Evolutionary conservation across 75 land plant genomes (phyloP).

Genomic region (Pinus tabuliformis): DNA sequence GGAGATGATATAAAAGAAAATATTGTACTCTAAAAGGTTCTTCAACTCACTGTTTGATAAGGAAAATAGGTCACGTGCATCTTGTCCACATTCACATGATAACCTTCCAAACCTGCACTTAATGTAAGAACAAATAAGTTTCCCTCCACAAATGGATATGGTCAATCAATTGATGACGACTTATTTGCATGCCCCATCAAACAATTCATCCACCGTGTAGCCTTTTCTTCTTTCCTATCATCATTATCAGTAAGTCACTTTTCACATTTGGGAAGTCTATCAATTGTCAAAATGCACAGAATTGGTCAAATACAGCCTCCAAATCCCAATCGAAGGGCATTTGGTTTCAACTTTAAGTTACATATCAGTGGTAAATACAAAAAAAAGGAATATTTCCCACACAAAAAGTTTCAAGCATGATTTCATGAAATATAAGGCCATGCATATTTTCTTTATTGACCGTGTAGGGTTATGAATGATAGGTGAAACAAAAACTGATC

Average conservation of each 20-base stretch:
- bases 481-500: too few species aligned
- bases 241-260: conserved; percentile 76
- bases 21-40: neutral
- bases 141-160: conserved; percentile 60
- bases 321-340: neutral
- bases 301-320: neutral
- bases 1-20: neutral
- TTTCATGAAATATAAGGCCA: too few species aligned
- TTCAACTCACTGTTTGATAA: conserved; percentile 58
- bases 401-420: too few species aligned
- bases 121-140: conserved; percentile 64
- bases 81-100: conserved; percentile 72
- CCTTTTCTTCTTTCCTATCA: conserved; percentile 35
- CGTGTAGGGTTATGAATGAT: too few species aligned
- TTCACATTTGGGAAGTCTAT: conserved; percentile 75
- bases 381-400: too few species aligned
- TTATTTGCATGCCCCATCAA: conserved; percentile 62
- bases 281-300: conserved; percentile 42
- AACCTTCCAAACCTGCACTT: conserved; percentile 76
- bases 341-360: too few species aligned
- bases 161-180: conserved; percentile 55
- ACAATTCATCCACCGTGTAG: conserved; percentile 65
- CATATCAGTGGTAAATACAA: too few species aligned
- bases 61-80: conserved; percentile 67
- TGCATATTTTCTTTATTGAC: too few species aligned